A percentile compares a stretch with the other conserved stretches of the same genome.
phyloP scores from a whole-genome alignment of 108 stramenopile species.

The Skeletonema costatum region DNA sequence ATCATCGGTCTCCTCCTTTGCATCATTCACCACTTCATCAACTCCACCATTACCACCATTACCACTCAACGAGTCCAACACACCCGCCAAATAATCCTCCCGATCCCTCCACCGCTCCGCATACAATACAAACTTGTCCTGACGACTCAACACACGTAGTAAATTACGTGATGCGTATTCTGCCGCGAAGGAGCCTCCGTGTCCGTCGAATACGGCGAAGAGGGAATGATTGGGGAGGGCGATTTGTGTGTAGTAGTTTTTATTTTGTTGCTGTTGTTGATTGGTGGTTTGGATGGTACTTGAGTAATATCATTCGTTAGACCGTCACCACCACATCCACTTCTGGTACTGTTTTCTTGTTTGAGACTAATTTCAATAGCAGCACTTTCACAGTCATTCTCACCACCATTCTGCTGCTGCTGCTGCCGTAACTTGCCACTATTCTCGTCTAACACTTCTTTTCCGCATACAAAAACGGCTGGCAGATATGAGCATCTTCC shows the following conservation, averaged over 20 bases:
- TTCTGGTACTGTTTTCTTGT: not conserved
- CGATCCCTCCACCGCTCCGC: slow-evolving; percentile 33
- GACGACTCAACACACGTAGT: slow-evolving; percentile 46
- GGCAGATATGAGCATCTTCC: slow-evolving; percentile 83
- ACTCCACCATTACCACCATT: not conserved
- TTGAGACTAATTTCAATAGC: slow-evolving; percentile 5
- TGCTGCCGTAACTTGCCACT: not conserved
- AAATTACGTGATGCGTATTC: slow-evolving; percentile 59
- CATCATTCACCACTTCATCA: not conserved
- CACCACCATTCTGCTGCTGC: not conserved
- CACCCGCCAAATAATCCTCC: slow-evolving; percentile 14
- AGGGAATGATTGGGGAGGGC: slow-evolving; percentile 59
- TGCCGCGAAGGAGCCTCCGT: slow-evolving; percentile 79
- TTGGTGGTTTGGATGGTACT: no score
- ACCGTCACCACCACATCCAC: not conserved
- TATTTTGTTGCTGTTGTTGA: not conserved
- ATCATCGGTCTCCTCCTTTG: not conserved
- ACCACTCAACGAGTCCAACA: not conserved
- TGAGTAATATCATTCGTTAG: not conserved
- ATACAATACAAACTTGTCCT: slow-evolving; percentile 52
- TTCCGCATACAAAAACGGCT: slow-evolving; percentile 49
- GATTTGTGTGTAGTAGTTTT: slow-evolving; percentile 16
- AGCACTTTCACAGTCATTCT: not conserved
- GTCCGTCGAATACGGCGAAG: slow-evolving; percentile 83
- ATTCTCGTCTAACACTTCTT: not conserved